Percentiles rank a stretch among this genome's conserved stretches.
Conservation (phyloP, 2,329 filamentous ascomycete genomes). For the Gnomoniopsis smithogilvyi region DNA sequence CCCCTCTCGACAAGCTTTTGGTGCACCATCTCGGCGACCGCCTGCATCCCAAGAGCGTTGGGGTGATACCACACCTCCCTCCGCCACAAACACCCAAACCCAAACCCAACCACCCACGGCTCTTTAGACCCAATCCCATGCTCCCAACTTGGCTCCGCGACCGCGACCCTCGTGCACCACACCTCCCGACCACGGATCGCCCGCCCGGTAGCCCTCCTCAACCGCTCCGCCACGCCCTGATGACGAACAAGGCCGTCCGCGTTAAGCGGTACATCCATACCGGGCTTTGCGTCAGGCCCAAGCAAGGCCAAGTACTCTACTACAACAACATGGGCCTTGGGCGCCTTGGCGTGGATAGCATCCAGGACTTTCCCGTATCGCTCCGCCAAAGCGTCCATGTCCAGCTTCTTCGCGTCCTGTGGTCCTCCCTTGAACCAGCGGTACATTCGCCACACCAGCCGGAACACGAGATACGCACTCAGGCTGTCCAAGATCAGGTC, state of each 20-base stretch:
- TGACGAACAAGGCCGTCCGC: neutral
- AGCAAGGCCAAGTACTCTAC: neutral
- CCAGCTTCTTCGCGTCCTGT: too few relatives aligned
- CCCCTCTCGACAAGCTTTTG: too few relatives aligned
- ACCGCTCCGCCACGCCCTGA: neutral
- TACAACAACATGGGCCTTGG: neutral
- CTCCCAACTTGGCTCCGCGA: neutral
- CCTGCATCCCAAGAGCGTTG: neutral
- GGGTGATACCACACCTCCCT: neutral
- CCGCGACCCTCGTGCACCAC: neutral
- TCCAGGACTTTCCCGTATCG: neutral
- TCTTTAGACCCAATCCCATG: neutral
- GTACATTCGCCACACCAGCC: neutral
- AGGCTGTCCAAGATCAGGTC: neutral
- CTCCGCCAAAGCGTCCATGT: neutral
- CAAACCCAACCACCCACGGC: neutral
- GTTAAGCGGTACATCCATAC: neutral
- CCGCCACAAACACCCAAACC: neutral
- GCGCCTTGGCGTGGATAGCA: neutral
- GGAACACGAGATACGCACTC: neutral
- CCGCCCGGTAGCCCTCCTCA: neutral
- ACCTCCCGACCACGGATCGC: neutral
- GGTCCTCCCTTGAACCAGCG: neutral
- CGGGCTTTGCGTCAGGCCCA: neutral
- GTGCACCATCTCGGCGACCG: neutral